A percentile compares a stretch with the other conserved stretches of the same genome.
Evolutionary conservation across 78 protist genomes (phyloP).

Genomic region (Dictyostelium discoideum): DNA sequence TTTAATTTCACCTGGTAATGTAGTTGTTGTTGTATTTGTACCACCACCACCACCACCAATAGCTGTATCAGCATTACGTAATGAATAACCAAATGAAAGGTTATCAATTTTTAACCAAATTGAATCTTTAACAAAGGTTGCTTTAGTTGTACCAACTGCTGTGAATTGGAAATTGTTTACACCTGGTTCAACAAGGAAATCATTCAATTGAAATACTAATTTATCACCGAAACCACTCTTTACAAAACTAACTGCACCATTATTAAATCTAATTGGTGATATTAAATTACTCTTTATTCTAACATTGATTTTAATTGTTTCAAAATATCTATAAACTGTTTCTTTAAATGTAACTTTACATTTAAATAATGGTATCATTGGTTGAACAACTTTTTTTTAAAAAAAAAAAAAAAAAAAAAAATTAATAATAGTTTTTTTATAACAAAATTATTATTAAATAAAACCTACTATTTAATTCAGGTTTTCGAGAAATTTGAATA

Average conservation of each 20-base stretch:
- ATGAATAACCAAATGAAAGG: constrained; percentile 36
- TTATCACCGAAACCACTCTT: constrained; percentile 21
- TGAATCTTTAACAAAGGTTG: constrained; percentile 62
- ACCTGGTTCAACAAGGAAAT: constrained; percentile 55
- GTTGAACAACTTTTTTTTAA: background rate
- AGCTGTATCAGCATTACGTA: background rate
- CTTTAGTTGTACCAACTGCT: constrained; percentile 7
- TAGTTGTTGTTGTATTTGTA: background rate
- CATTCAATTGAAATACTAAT: constrained; percentile 4
- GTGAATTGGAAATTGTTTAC: constrained; percentile 28
- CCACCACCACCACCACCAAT: no score
- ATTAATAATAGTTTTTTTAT: no score
- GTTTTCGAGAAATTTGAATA: background rate
- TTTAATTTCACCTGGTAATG: constrained; percentile 10
- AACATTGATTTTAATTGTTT: constrained; percentile 23
- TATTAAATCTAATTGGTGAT: background rate
- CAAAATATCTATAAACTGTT: constrained; percentile 51
- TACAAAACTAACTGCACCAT: constrained; percentile 32
- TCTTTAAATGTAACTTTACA: constrained; percentile 19
- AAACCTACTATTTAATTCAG: constrained; percentile 21
- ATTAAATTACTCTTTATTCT: constrained; percentile 18
- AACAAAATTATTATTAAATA: background rate
- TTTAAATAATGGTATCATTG: constrained; percentile 66
- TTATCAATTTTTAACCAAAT: constrained; percentile 44
- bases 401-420: background rate